These are phyloP conservation scores for Candida tunisiensis DNA, from an alignment of 1,139 yeast genomes.

Conservation along the genomic window DNA sequence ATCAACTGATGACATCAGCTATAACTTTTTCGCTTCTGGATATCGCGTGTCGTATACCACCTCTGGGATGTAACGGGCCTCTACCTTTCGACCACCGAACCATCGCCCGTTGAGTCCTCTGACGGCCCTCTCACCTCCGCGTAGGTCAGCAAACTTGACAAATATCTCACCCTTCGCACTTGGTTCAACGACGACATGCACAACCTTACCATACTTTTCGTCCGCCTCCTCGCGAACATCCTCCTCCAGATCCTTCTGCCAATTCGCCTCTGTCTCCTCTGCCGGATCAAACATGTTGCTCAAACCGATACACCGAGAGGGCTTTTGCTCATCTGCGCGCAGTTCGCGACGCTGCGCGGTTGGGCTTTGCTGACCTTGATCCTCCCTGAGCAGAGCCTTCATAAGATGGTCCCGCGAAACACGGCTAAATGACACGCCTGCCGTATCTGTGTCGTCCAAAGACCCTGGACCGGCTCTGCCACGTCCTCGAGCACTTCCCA, in stretches of 20 bases:
- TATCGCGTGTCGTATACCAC: no score
- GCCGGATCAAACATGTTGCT: slow-evolving; percentile 21
- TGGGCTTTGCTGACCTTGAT: no score
- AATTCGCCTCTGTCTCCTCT: slow-evolving; percentile 20
- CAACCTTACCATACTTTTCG: slow-evolving; percentile 20
- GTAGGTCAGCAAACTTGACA: slow-evolving; percentile 16
- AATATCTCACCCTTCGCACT: slow-evolving; percentile 18
- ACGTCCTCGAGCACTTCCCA: no score
- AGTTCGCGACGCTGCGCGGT: no score
- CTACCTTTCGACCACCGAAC: slow-evolving; percentile 20
- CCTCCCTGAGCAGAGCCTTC: no score
- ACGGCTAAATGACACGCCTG: no score
- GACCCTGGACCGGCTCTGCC: no score
- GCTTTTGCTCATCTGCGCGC: no score
- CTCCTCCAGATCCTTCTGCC: slow-evolving; percentile 21
- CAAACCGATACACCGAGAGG: slow-evolving; percentile 17
- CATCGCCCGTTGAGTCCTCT: slow-evolving; percentile 20
- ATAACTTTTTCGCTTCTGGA: no score
- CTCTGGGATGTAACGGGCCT: slow-evolving; percentile 18
- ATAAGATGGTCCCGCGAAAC: no score
- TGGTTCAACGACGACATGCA: slow-evolving; percentile 18
- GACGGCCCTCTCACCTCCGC: slow-evolving; percentile 16
- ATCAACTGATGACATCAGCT: no score
- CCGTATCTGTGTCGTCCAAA: no score
- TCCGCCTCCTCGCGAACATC: slow-evolving; percentile 23